Evolutionary conservation across 441 rosid genomes (phyloP), one percentile per base, ranked within the genome.

Genomic region (Daphne laureola): DNA sequence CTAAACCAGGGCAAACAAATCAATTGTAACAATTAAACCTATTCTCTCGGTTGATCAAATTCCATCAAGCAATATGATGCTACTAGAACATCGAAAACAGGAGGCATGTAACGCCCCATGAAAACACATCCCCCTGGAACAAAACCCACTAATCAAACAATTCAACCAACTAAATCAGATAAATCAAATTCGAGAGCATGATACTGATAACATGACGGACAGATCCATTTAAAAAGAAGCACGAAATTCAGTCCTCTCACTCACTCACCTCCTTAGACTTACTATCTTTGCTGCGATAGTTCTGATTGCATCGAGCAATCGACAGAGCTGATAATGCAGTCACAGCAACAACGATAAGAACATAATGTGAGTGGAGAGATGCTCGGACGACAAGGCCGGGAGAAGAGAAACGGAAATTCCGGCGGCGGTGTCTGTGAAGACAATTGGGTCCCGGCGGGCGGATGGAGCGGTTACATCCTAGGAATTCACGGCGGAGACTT

Each of bases 271-370:
- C 36, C 31, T 54, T 51, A 26, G 11, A 31, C 11, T 31, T 31
- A 8, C 7, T 9, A 7, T 31, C 38, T 31, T 54, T 67, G 14
- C 58, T 67, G 14, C 57, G 65, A 44, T 59, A 63, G 40, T 56
- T 53, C 25, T 47, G 68, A 43, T 82, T 68, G 21, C 70, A 78
- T 65, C 68, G 86, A 55, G 84, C 76, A 21, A 86, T 23, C 21
- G 82, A 73, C 35, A 81, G 45, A 35, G 87, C 86, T 12, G 93
- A 78, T 51, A 87, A 53, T 2, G 96, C 62, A 27, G 87, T 69
- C 13, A 80, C 80, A 51, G 90, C 89, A 1, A 79, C 81, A n/a
- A 77, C 73, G 25, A 82, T 49, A 40, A 86, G 59, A 42, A 67
- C 68, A 41, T 78, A 59, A 53, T 74, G 68, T 7, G 87, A 53